A percentile compares a stretch with the other conserved stretches of the same genome.
Evolutionary conservation across 306 rosid genomes (phyloP).

Genomic region (Vachellia collinsii): DNA sequence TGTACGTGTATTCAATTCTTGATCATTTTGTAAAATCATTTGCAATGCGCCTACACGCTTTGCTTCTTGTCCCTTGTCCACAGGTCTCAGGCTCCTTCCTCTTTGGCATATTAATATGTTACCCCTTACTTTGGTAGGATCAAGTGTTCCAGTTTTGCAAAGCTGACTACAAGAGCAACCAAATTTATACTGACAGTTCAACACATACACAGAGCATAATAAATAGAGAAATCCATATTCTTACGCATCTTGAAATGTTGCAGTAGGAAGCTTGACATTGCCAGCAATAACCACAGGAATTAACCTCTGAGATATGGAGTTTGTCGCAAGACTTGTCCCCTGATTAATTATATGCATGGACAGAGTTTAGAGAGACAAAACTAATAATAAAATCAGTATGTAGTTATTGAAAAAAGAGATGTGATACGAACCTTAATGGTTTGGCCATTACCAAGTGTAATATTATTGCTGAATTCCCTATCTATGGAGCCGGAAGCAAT

Average conservation of each 20-base stretch:
- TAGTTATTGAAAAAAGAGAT: too few relatives aligned
- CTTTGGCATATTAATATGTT: background rate
- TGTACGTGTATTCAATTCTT: background rate
- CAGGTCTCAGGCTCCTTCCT: background rate
- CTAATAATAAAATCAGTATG: too few relatives aligned
- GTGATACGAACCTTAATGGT: background rate
- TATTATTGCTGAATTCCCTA: background rate
- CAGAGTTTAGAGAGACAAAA: too few relatives aligned
- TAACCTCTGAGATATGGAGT: background rate
- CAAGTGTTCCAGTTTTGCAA: background rate
- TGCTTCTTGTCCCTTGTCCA: background rate
- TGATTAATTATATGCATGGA: too few relatives aligned
- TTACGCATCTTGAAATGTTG: background rate
- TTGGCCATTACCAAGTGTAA: background rate
- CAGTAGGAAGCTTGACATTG: background rate
- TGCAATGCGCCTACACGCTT: background rate
- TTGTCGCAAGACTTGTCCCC: background rate
- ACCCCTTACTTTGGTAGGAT: background rate
- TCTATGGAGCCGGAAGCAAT: background rate
- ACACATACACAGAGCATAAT: too few relatives aligned
- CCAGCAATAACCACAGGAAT: background rate
- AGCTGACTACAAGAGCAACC: background rate
- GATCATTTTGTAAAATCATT: background rate
- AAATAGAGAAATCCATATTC: background rate
- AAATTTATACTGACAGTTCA: too few relatives aligned